Percentiles rank a stretch among this genome's conserved stretches.
phyloP scores from a whole-genome alignment of 2,329 filamentous ascomycete species.

The Periconia macrospinosa region DNA sequence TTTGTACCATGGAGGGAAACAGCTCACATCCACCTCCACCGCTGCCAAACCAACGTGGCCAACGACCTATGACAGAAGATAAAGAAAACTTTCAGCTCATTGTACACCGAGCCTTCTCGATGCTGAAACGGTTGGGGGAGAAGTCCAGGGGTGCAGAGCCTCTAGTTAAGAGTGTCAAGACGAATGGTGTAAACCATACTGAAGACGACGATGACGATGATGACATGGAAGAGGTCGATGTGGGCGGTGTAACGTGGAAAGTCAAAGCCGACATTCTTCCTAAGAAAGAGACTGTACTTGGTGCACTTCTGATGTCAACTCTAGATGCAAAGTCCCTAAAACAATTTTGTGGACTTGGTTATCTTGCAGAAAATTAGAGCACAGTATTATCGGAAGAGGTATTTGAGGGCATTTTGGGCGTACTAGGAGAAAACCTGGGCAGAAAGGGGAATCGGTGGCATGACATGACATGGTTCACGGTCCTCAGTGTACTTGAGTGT shows the following conservation, averaged over 20 bases:
- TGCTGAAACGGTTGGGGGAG: conserved; percentile 51
- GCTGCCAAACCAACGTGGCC: conserved; percentile 33
- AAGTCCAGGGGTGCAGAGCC: conserved; percentile 43
- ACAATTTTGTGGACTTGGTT: conserved; percentile 44
- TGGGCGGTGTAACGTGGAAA: conserved; percentile 36
- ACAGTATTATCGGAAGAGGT: neutral
- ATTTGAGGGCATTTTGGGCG: neutral
- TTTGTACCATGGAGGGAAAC: conserved; percentile 47
- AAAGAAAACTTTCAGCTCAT: conserved; percentile 43
- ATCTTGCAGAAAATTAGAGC: conserved; percentile 29
- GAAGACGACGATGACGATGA: conserved; percentile 30
- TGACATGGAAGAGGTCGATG: conserved; percentile 36
- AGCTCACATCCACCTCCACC: conserved; percentile 27
- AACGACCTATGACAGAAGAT: conserved; percentile 37
- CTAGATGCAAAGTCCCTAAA: conserved; percentile 49
- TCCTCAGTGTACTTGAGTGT: neutral
- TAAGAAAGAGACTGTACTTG: conserved; percentile 49
- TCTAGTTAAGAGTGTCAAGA: conserved; percentile 30
- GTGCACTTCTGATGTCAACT: conserved; percentile 48
- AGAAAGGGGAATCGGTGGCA: too few species aligned
- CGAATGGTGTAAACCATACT: conserved; percentile 28
- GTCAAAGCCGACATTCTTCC: conserved; percentile 48
- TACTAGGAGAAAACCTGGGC: neutral
- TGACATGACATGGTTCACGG: neutral
- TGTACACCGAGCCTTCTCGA: conserved; percentile 50